These are phyloP conservation scores for Clitopilus passeckerianus DNA, from an alignment of 768 basidiomycete genomes.

Conservation along the genomic window DNA sequence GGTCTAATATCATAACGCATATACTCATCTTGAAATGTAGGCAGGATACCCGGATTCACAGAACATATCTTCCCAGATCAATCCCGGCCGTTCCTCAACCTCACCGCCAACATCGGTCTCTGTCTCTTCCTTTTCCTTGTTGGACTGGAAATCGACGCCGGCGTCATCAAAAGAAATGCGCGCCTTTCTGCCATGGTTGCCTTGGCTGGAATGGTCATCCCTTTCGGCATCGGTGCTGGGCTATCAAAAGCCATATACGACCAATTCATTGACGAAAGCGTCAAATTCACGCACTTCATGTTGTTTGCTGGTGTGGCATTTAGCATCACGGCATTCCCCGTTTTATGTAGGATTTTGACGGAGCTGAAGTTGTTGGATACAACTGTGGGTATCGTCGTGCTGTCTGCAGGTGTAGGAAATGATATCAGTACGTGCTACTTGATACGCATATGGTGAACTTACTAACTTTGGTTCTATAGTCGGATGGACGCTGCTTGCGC, in stretches of 20 bases:
- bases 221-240: constrained; percentile 81
- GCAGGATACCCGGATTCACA: constrained; percentile 87
- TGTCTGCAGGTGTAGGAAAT: constrained; percentile 89
- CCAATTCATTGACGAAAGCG: constrained; percentile 61
- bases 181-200: constrained; percentile 66
- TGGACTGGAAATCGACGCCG: constrained; percentile 84
- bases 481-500: constrained; percentile 84
- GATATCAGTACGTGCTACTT: constrained; percentile 49
- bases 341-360: constrained; percentile 81
- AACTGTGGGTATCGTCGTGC: constrained; percentile 86
- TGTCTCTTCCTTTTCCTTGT: constrained; percentile 90
- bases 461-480: constrained; percentile 24
- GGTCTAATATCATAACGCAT: neutral
- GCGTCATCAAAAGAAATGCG: constrained; percentile 74
- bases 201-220: constrained; percentile 78
- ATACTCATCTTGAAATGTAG: constrained; percentile 17
- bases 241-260: constrained; percentile 62
- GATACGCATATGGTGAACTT: neutral
- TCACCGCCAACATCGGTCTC: constrained; percentile 86
- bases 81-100: constrained; percentile 73
- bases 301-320: constrained; percentile 92
- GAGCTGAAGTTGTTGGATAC: constrained; percentile 91
- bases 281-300: constrained; percentile 86
- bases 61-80: constrained; percentile 73
- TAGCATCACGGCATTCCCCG: constrained; percentile 84